Evolutionary conservation across 192 early-diverging fungal species (phyloP).

Genomic region (Coemansia sp.): DNA sequence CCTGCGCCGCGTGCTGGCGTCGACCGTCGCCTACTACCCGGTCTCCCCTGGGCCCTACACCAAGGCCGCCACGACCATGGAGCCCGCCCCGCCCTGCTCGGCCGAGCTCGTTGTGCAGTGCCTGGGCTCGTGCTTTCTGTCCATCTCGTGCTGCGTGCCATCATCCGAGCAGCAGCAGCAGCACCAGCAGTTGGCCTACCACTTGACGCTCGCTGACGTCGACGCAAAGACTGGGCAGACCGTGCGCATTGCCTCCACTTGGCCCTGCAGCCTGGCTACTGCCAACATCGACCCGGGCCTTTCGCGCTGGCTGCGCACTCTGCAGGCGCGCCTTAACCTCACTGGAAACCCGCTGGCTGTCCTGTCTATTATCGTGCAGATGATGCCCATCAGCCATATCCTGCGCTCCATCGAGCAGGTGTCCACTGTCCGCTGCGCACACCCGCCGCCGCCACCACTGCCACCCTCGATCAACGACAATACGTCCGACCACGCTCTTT

Average conservation of each 20-base stretch:
- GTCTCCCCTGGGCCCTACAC: constrained; percentile 47
- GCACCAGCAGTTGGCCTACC: constrained; percentile 38
- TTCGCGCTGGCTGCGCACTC: constrained; percentile 50
- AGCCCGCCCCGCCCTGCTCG: constrained; percentile 26
- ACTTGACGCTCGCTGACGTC: constrained; percentile 51
- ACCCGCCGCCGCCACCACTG: constrained; percentile 2
- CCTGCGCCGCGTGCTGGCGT: constrained; percentile 38
- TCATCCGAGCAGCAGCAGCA: constrained; percentile 25
- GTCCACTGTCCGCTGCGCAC: constrained; percentile 10
- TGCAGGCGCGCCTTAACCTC: constrained; percentile 51
- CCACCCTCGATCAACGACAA: background rate
- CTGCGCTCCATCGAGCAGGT: constrained; percentile 18
- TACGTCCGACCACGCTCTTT: constrained; percentile 22
- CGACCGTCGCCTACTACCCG: constrained; percentile 47
- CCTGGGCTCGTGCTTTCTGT: constrained; percentile 40
- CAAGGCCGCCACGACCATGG: constrained; percentile 23
- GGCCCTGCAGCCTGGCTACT: constrained; percentile 36
- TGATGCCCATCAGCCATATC: constrained; percentile 48
- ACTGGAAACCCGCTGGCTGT: constrained; percentile 38
- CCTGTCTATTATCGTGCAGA: constrained; percentile 42
- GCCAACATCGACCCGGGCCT: constrained; percentile 37
- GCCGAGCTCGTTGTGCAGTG: constrained; percentile 48
- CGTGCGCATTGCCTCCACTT: constrained; percentile 44
- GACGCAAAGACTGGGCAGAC: constrained; percentile 35
- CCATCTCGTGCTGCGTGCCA: constrained; percentile 51